Base-by-base conservation (phyloP, 1,284 basidiomycete species). In the Peniophora sp. region DNA sequence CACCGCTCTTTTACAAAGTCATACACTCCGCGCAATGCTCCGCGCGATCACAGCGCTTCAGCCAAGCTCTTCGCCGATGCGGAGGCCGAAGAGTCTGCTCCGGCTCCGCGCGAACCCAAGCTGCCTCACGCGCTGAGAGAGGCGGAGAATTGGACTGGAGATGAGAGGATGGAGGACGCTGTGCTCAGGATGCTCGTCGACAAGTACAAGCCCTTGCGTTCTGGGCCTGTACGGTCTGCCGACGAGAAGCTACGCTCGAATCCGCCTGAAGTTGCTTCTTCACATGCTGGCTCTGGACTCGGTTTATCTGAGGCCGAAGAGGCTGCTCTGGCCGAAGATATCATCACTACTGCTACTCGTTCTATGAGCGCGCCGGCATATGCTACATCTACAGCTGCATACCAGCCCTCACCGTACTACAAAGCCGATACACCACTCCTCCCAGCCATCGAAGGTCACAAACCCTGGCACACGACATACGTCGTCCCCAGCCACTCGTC, bases 131-230 rank as follows among this genome's bases (percentile, higher is more conserved):
- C 43, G 8, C 8, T 45, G n/a, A 8, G 43, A 8, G 66, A 76
- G 55, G 63, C 80, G 36, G 69, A 76, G 58, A 82, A 85, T 60
- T 92, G 88, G 90, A 79, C 76, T 2, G 88, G 88, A 1, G 87
- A 92, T 14, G 89, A 92, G 64, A 72, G 74, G 1, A 71, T 81
- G 2, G 70, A 80, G 52, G 86, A 91, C 68, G 77, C 85, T 0
- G 86, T 92, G 0, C 71, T 92, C 18, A 78, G 88, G 22, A 92
- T 93, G 90, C 76, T 92, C 3, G 75, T 91, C 39, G 89, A 92
- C 70, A 89, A 89, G 59, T 83, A 92, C 69, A 90, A 88, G 66
- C 88, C 89, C 3, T 67, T 89, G 24, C 76, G 87, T 12, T 78
- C 72, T 11, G 81, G 80, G 6, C 61, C 68, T n/a, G 75, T 88